Percentiles rank a stretch among this genome's conserved stretches.
phyloP scores from a whole-genome alignment of 2,329 filamentous ascomycete species.

The Sphaerulina musiva region DNA sequence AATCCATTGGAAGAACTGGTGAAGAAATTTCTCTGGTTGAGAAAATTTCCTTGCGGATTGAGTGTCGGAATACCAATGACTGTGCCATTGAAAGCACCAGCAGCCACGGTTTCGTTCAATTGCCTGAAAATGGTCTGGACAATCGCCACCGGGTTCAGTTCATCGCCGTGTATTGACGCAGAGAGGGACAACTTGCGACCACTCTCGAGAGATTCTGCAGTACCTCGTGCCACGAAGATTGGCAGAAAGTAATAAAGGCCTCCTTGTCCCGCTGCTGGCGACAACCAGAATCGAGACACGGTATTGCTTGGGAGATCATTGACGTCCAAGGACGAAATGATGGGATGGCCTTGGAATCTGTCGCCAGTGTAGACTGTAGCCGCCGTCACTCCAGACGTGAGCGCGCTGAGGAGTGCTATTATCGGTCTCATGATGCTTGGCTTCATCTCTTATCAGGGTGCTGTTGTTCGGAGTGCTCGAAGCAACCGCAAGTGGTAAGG shows the following conservation, averaged over 20 bases:
- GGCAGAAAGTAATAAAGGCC: conserved; percentile 36
- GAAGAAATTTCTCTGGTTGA: conserved; percentile 38
- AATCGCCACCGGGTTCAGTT: conserved; percentile 36
- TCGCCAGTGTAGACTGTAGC: conserved; percentile 20
- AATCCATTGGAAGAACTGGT: conserved; percentile 40
- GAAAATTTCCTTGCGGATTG: conserved; percentile 37
- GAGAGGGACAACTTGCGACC: conserved; percentile 36
- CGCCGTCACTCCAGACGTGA: not conserved
- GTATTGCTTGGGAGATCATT: conserved; percentile 34
- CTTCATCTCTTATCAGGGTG: not conserved
- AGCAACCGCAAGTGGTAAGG: not conserved
- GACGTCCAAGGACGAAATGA: conserved; percentile 30
- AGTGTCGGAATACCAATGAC: conserved; percentile 38
- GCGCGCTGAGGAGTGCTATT: not conserved
- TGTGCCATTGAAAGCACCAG: conserved; percentile 23
- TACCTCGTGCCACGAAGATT: conserved; percentile 36
- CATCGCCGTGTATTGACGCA: conserved; percentile 37
- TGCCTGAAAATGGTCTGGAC: conserved; percentile 34
- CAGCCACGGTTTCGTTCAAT: conserved; percentile 33
- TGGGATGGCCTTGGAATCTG: conserved; percentile 19
- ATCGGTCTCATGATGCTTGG: not conserved
- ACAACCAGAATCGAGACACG: conserved; percentile 35
- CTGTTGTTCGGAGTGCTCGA: not conserved
- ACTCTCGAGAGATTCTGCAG: conserved; percentile 32
- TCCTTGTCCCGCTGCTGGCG: conserved; percentile 36